Evolutionary conservation across 108 stramenopile genomes (phyloP).

Genomic region (Stephanodiscus minutulus): DNA sequence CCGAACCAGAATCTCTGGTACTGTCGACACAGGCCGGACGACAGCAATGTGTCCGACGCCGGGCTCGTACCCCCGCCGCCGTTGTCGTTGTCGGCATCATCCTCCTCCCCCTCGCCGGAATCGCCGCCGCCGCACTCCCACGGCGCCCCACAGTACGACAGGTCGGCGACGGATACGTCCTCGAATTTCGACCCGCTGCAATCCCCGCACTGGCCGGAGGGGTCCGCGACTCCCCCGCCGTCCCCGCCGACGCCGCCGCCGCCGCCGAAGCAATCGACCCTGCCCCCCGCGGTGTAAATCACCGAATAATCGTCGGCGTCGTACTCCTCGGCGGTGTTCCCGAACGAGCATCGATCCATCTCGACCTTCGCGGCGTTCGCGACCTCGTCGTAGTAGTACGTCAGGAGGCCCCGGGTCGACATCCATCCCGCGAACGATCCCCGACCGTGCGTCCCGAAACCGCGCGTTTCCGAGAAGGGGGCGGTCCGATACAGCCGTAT

Average conservation of each 20-base stretch:
- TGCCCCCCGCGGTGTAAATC: constrained; percentile 35
- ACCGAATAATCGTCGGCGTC: background rate
- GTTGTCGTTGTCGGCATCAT: background rate
- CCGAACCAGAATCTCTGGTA: constrained; percentile 37
- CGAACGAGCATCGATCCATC: constrained; percentile 65
- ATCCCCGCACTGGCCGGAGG: constrained; percentile 47
- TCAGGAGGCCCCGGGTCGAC: constrained; percentile 70
- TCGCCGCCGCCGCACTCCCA: constrained; percentile 40
- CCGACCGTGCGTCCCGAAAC: constrained; percentile 54
- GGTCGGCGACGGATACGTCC: constrained; percentile 42
- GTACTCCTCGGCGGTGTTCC: constrained; percentile 53
- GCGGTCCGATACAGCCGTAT: constrained; percentile 4
- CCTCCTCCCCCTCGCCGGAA: background rate
- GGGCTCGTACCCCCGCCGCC: constrained; percentile 8
- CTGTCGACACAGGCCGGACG: constrained; percentile 35
- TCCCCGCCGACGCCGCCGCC: background rate
- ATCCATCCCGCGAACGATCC: constrained; percentile 62
- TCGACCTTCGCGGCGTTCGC: constrained; percentile 55
- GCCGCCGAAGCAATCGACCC: constrained; percentile 20
- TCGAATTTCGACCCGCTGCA: constrained; percentile 36
- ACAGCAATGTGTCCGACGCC: constrained; percentile 23
- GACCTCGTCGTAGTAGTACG: constrained; percentile 67
- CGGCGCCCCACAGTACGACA: constrained; percentile 43
- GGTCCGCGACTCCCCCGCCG: too few relatives aligned
- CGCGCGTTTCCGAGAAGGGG: constrained; percentile 32